These are phyloP conservation scores for Metschnikowia arizonensis DNA, from an alignment of 805 yeast genomes.

Conservation along the genomic window DNA sequence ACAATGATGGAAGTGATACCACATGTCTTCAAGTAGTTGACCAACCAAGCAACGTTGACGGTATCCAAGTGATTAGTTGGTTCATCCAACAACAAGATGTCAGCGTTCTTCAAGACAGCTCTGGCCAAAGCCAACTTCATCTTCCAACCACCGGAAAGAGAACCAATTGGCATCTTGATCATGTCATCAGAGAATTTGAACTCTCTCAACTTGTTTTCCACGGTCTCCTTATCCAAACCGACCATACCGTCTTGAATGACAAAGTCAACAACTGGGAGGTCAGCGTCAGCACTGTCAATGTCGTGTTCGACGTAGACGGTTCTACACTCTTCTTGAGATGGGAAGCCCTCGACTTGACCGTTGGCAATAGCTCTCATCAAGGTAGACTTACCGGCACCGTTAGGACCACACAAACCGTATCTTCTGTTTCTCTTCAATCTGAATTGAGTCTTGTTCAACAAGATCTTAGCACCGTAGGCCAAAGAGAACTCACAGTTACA, in stretches of 20 bases:
- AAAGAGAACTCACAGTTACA: conserved; percentile 99
- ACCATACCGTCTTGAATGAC: conserved; percentile 79
- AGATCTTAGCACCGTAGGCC: conserved; percentile 99
- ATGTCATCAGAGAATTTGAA: conserved; percentile 93
- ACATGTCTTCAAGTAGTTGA: conserved; percentile 97
- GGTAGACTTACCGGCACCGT: conserved; percentile 52
- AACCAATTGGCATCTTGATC: conserved; percentile 89
- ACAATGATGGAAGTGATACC: conserved; percentile 98
- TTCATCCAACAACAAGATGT: conserved; percentile 95
- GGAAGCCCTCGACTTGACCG: conserved; percentile 99
- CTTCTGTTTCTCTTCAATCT: conserved; percentile 99
- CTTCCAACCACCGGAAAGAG: conserved; percentile 99
- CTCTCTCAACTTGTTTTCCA: conserved; percentile 73
- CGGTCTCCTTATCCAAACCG: conserved; percentile 66
- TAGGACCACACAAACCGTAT: conserved; percentile 87
- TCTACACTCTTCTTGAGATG: conserved; percentile 97
- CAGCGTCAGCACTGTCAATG: conserved; percentile 97
- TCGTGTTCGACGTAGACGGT: conserved; percentile 99
- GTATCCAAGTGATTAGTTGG: conserved; percentile 99
- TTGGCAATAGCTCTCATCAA: conserved; percentile 95
- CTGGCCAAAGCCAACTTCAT: conserved; percentile 99
- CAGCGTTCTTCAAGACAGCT: conserved; percentile 98
- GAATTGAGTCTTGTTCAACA: conserved; percentile 98
- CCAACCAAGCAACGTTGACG: conserved; percentile 99
- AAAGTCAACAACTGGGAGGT: conserved; percentile 88